Evolutionary conservation across 2,329 filamentous ascomycete genomes (phyloP), one percentile per base, ranked within the genome.

Genomic region (Trichoderma simmonsii): DNA sequence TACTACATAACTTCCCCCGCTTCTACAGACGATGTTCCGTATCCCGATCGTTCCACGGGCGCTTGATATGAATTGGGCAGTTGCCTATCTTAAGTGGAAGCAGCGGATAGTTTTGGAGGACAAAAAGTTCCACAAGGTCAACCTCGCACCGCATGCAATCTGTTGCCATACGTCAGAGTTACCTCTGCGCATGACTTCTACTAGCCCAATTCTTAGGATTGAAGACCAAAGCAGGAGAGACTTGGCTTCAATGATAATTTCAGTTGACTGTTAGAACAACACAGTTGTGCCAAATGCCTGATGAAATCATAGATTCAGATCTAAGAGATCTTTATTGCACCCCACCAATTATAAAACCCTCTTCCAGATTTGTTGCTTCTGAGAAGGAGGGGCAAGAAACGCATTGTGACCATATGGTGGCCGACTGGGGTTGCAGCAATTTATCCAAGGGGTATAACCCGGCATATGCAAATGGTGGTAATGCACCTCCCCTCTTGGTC

Each of bases 61-160:
- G 48, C 68, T 70, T 70, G 43, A 62, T 43, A 70, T 70, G 67
- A 62, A 70, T 70, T 28, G 56, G 67, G 67, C 67, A 70, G 67
- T 54, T 70, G 28, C 11, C 21, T 62, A 70, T 56, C 39, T 9
- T 2, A 14, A 51, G 56, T 61, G 67, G 34, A 48, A 65, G 62
- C 51, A 39, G 12, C 51, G 68, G 68, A 57, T 39, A 32, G 60
- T 57, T 26, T 54, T 56, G 39, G 28, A 64, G 11, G 39, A 70
- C 57, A 54, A 70, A 18, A 51, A 70, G 64, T 24, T 70, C 67
- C 67, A 70, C 67, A 15, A 18, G 12, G 66, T 69, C 56, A 8
- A 48, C 66, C 54, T 69, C 56, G n/a, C 56, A 48, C 28, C 66
- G 18, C 36, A 54, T 54, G 39, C 57, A 24, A 26, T 70, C 15